Conservation (phyloP, 169 alveolate genomes). For the Eimeria praecox region DNA sequence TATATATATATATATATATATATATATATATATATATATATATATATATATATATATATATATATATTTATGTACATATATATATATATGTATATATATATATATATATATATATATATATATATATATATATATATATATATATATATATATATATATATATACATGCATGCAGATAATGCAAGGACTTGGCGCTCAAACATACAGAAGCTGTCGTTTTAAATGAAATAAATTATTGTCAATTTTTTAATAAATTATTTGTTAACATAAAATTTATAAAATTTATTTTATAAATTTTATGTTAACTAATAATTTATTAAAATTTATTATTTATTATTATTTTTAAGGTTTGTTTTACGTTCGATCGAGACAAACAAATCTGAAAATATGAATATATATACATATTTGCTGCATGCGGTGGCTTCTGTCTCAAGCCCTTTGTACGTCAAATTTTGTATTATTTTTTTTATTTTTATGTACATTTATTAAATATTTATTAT, state of each 20-base stretch:
- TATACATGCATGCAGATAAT: neutral
- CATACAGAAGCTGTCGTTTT: no score
- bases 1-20: no score
- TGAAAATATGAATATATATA: neutral
- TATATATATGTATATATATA: neutral
- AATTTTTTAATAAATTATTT: neutral
- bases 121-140: neutral
- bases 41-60: no score
- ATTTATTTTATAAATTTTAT: no score
- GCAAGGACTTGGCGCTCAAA: no score
- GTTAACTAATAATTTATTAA: no score
- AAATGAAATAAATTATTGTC: no score
- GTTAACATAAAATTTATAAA: neutral
- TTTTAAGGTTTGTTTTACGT: no score
- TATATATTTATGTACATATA: neutral
- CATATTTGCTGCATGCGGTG: neutral
- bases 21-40: no score
- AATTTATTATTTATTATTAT: no score
- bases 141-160: no score
- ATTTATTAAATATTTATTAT: neutral
- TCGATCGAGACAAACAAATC: neutral
- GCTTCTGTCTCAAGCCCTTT: neutral
- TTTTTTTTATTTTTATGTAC: neutral
- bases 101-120: neutral
- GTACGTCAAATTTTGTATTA: neutral